Evolutionary conservation across 768 basidiomycete genomes (phyloP), one percentile per base, ranked within the genome.

Genomic region (Zangia roseola): DNA sequence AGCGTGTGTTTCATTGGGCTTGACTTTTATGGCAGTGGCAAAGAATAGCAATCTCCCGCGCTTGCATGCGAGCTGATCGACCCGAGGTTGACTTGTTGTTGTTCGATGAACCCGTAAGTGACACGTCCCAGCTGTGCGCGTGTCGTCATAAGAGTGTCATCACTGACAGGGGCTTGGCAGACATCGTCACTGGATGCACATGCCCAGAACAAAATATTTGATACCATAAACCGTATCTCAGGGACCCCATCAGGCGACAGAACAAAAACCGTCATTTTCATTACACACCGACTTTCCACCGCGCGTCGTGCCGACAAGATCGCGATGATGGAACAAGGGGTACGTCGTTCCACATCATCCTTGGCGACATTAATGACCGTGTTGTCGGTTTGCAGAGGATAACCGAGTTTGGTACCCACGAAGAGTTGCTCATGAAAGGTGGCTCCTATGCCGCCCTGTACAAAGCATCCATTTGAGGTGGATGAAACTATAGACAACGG

Each of bases 251-350:
- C 47, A 19, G 86, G 83, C 25, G 74, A 77, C 61, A 73, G 74
- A 59, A 74, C 69, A 17, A 89, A 89, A 69, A 87, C 85, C 4
- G 82, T 89, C 54, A 78, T 92, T 30, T 91, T 86, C 69, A 88
- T 91, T 60, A 91, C 90, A 6, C 90, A 92, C 69, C 80, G 87
- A 52, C 77, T 92, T 50, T 82, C 86, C 21, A 87, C 85, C 38
- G 88, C 89, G 17, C 83, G 88, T 4, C 81, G 86, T 36, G 90
- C 90, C 53, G 88, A 92, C 71, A 90, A 89, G 69, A 80, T 91
- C 55, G 88, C 86, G 36, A 86, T 90, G 83, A 88, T 91, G 86
- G 84, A 90, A 58, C 77, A 78, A 59, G 88, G 88, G 48, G 76
- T 78, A 55, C 52, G 76, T 73, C n/a, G 12, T 43, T 26, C 33